These are phyloP conservation scores for Phycomyces nitens DNA, from an alignment of 192 early-diverging fungal genomes.

Conservation along the genomic window DNA sequence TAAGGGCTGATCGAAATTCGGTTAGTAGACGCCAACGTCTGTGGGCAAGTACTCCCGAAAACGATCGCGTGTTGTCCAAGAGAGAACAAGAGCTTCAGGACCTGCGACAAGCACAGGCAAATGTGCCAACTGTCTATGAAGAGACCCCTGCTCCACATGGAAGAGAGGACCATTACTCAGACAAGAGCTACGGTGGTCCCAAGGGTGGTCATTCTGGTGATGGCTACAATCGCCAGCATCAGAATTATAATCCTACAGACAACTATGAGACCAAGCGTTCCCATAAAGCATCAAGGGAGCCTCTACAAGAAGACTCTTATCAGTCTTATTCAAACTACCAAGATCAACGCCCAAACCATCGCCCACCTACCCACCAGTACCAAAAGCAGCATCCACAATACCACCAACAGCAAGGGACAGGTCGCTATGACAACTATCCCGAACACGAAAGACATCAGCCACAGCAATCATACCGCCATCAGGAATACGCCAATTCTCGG, in stretches of 20 bases:
- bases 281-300: neutral
- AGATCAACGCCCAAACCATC: neutral
- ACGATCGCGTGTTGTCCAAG: neutral
- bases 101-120: slow-evolving; percentile 3
- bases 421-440: neutral
- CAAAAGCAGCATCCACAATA: neutral
- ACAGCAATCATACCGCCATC: no score
- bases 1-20: neutral
- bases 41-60: slow-evolving; percentile 5
- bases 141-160: neutral
- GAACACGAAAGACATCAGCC: no score
- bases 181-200: neutral
- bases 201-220: no score
- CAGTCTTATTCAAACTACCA: neutral
- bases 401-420: neutral
- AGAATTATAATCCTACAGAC: no score
- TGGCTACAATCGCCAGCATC: no score
- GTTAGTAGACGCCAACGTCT: slow-evolving; percentile 1
- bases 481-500: no score
- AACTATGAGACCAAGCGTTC: no score
- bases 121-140: neutral
- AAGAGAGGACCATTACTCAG: slow-evolving; percentile 7
- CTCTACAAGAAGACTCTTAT: neutral
- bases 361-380: neutral
- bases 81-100: slow-evolving; percentile 17